Evolutionary conservation across 1,284 basidiomycete species (phyloP), one percentile per base, ranked within the genome.

Genomic region (Trichosporon coremiiforme): DNA sequence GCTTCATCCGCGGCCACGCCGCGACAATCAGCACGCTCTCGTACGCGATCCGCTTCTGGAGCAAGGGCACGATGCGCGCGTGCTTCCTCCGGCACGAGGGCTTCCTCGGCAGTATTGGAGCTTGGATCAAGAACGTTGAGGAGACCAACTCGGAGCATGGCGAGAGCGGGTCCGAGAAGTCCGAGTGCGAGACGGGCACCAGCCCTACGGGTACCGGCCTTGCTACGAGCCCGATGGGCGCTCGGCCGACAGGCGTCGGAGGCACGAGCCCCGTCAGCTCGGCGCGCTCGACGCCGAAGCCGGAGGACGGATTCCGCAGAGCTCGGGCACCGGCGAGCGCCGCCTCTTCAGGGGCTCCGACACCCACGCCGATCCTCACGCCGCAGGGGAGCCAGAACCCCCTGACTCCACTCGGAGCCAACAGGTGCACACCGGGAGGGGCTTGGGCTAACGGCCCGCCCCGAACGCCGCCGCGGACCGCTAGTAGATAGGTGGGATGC

Each of bases 41-140:
- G 29, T 99, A 99, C 84, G 97, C 97, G 62, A 99, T 99, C 82
- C 91, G 97, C 45, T 99, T 99, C 86, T 99, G 97, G 97, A 96
- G 94, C 79, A 96, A 97, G 84, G 97, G 97, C 0, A 95, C 91
- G 33, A 99, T 98, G 84, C 89, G 94, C 41, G 97, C 97, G 57
- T 88, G 97, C 76, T 99, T 99, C 87, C 86, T 99, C 69, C 89
- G 97, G 72, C 97, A 99, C 80, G 97, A 99, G 85, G 97, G 97
- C 3, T 99, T 98, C 86, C 85, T 99, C 88, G 94, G 94, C 55
- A 87, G 92, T 22, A 92, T 96, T 74, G 95, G 95, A 20, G 95
- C 95, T 67, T 98, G 95, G 95, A 91, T 98, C 80, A 94, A 94
- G 86, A 96, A 95, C 80, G 93, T 98, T 71, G 89, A 81, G 53